A percentile compares a stretch with the other conserved stretches of the same genome.
Conservation (phyloP, 1,139 yeast genomes). For the Geotrichum siamense region DNA sequence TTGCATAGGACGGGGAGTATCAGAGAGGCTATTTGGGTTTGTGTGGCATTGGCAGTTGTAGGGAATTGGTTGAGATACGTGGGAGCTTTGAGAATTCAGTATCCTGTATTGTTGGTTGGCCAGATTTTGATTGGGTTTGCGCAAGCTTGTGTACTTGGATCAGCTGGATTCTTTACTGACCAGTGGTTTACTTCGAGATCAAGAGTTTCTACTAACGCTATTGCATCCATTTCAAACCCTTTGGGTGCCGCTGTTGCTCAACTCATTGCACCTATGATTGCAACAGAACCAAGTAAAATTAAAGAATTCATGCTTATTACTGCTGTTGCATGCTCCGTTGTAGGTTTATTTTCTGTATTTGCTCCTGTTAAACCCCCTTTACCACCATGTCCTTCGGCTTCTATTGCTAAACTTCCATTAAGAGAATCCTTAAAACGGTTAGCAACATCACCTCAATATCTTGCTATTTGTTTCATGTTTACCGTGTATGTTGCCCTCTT, state of each 20-base stretch:
- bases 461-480: conserved; percentile 28
- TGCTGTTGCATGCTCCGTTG: conserved; percentile 28
- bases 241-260: conserved; percentile 38
- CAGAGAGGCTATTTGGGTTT: conserved; percentile 25
- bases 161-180: conserved; percentile 34
- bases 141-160: conserved; percentile 34
- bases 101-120: conserved; percentile 33
- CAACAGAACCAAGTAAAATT: conserved; percentile 23
- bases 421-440: conserved; percentile 25
- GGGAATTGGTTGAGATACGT: conserved; percentile 35
- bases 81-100: conserved; percentile 26
- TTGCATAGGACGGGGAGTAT: conserved; percentile 23
- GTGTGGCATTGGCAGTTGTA: conserved; percentile 27
- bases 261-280: conserved; percentile 33
- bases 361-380: conserved; percentile 28
- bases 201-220: conserved; percentile 35
- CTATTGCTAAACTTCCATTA: conserved; percentile 26
- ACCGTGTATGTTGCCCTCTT: conserved; percentile 35
- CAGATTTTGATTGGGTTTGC: conserved; percentile 35
- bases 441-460: conserved; percentile 21
- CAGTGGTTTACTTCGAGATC: conserved; percentile 34
- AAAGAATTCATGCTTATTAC: conserved; percentile 29
- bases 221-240: conserved; percentile 35
- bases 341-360: conserved; percentile 23
- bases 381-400: conserved; percentile 34